Conservation (phyloP, 1,284 basidiomycete species). For the Leccinum griseonigrum region DNA sequence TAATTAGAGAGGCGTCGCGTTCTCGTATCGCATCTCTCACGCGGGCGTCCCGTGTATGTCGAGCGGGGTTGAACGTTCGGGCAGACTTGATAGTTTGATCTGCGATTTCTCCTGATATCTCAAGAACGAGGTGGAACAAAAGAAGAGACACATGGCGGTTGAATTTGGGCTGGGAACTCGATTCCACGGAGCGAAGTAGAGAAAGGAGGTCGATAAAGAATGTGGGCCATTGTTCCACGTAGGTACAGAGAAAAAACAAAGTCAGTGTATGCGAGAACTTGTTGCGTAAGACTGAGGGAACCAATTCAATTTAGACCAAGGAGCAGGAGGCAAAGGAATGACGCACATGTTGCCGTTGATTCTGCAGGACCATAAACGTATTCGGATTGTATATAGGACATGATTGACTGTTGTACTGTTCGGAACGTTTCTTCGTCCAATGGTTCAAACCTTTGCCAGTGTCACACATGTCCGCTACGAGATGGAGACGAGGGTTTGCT, state of each 20-base stretch:
- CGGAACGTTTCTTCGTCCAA: constrained; percentile 69
- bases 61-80: constrained; percentile 62
- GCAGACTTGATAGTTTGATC: constrained; percentile 89
- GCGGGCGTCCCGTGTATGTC: constrained; percentile 77
- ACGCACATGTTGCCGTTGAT: constrained; percentile 69
- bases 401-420: constrained; percentile 64
- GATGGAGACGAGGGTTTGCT: constrained; percentile 32
- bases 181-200: constrained; percentile 63
- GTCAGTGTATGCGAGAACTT: constrained; percentile 98
- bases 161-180: constrained; percentile 54
- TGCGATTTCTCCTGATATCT: constrained; percentile 90
- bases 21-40: constrained; percentile 90
- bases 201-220: constrained; percentile 81
- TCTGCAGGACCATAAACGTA: constrained; percentile 78
- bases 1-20: constrained; percentile 84
- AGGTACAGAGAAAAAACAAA: constrained; percentile 90
- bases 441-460: constrained; percentile 56
- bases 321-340: not conserved
- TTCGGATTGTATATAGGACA: constrained; percentile 78
- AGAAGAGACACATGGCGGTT: constrained; percentile 83
- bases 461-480: not conserved
- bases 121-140: constrained; percentile 84
- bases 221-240: constrained; percentile 78
- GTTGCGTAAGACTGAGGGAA: constrained; percentile 77
- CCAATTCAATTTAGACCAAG: constrained; percentile 8